Evolutionary conservation across 2,329 filamentous ascomycete species (phyloP).

Genomic region (Phaeosphaeria sp.): DNA sequence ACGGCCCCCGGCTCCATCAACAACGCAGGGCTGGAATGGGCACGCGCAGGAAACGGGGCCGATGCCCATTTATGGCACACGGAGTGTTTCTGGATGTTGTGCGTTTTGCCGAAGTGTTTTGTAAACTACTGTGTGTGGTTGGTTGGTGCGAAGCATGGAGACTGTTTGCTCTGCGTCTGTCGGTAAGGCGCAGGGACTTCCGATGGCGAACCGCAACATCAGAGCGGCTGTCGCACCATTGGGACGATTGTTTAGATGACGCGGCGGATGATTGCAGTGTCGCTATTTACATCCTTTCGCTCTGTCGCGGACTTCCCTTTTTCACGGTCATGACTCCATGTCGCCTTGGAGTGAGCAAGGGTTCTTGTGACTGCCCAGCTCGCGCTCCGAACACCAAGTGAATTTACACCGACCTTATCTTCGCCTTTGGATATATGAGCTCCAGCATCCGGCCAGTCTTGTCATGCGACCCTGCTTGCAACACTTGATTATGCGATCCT

Average conservation of each 20-base stretch:
- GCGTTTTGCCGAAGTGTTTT: neutral
- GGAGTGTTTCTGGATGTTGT: neutral
- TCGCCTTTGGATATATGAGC: too few species aligned
- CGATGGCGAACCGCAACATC: neutral
- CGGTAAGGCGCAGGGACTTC: neutral
- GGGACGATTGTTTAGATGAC: neutral
- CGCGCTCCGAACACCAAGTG: neutral
- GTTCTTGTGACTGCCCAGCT: neutral
- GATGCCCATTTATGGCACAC: constrained; percentile 17
- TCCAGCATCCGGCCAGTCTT: too few species aligned
- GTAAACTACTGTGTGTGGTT: neutral
- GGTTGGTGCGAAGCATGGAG: neutral
- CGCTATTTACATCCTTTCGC: neutral
- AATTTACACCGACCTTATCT: too few species aligned
- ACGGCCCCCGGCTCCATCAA: constrained; percentile 29
- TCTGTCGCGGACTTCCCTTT: neutral
- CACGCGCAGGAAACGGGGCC: constrained; percentile 31
- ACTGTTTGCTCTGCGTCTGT: neutral
- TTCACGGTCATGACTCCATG: neutral
- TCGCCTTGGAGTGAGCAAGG: neutral
- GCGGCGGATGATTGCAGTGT: neutral
- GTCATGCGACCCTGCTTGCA: too few species aligned
- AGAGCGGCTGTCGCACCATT: neutral
- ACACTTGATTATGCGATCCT: neutral
- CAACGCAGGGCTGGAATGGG: constrained; percentile 18